A percentile compares a stretch with the other conserved stretches of the same genome.
Conservation (phyloP, 768 basidiomycete genomes). For the Asterophora lycoperdoides region DNA sequence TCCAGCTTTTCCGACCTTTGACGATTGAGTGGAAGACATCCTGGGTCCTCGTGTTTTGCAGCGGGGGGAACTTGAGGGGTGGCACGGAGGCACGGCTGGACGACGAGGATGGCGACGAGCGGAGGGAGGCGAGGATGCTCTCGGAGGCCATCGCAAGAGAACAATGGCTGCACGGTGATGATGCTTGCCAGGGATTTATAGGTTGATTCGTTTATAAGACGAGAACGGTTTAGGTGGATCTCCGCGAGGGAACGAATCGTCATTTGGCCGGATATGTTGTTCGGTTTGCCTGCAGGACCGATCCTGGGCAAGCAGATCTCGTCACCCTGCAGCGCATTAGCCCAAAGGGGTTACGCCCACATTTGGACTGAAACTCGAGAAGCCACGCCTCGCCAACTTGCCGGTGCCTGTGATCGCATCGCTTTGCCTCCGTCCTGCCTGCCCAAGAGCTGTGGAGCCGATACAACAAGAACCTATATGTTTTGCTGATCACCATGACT, state of each 20-base stretch:
- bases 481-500: not conserved
- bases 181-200: slow-evolving; percentile 29
- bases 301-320: slow-evolving; percentile 25
- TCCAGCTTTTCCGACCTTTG: slow-evolving; percentile 70
- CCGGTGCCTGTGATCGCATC: slow-evolving; percentile 24
- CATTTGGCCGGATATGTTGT: slow-evolving; percentile 27
- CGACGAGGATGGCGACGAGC: slow-evolving; percentile 6
- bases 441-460: too few species aligned
- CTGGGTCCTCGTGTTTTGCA: slow-evolving; percentile 36
- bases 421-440: not conserved
- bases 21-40: slow-evolving; percentile 67
- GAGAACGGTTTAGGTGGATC: slow-evolving; percentile 22
- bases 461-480: not conserved
- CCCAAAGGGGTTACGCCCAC: slow-evolving; percentile 33
- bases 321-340: slow-evolving; percentile 27
- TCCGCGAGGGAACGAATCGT: slow-evolving; percentile 22
- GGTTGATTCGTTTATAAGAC: slow-evolving; percentile 21
- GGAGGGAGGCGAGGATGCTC: slow-evolving; percentile 10
- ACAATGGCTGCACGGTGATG: slow-evolving; percentile 18
- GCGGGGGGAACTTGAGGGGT: slow-evolving; percentile 22
- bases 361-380: slow-evolving; percentile 21
- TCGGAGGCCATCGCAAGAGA: slow-evolving; percentile 17
- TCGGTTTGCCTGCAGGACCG: slow-evolving; percentile 28
- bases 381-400: slow-evolving; percentile 18
- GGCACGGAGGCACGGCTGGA: slow-evolving; percentile 10